Conservation (phyloP, 805 yeast genomes). For the Cyberlindnera xylosilytica region DNA sequence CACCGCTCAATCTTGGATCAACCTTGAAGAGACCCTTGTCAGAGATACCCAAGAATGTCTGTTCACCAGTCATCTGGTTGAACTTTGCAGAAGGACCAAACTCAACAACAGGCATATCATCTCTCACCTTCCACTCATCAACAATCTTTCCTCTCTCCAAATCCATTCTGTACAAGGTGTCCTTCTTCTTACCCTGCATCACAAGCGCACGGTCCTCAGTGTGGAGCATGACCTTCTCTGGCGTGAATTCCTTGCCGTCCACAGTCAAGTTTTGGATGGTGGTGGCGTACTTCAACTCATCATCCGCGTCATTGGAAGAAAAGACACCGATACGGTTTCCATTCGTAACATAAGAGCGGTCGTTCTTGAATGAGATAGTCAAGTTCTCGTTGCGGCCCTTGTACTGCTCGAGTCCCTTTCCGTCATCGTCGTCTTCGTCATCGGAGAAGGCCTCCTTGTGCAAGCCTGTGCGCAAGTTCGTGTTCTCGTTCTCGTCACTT, state of each 20-base stretch:
- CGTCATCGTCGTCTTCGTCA: constrained; percentile 37
- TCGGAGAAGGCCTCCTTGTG: constrained; percentile 27
- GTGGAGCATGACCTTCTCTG: constrained; percentile 72
- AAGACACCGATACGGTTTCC: constrained; percentile 82
- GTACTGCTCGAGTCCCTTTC: constrained; percentile 24
- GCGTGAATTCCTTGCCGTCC: constrained; percentile 49
- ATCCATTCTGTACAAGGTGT: constrained; percentile 69
- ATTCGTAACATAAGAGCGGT: constrained; percentile 75
- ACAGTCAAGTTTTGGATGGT: constrained; percentile 60
- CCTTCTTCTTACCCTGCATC: constrained; percentile 52
- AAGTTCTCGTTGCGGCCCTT: constrained; percentile 56
- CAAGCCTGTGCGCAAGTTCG: constrained; percentile 22
- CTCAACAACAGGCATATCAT: constrained; percentile 44
- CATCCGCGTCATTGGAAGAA: constrained; percentile 49
- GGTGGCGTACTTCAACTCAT: constrained; percentile 56
- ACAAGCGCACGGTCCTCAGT: constrained; percentile 68
- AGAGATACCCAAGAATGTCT: constrained; percentile 70
- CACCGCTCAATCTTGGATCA: constrained; percentile 69
- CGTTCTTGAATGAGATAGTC: constrained; percentile 66
- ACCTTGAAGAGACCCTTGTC: constrained; percentile 63
- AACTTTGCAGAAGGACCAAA: constrained; percentile 74
- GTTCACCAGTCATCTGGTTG: constrained; percentile 70
- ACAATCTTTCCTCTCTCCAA: constrained; percentile 73
- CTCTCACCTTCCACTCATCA: constrained; percentile 77
- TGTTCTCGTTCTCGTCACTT: constrained; percentile 33